phyloP scores from a whole-genome alignment of 176 grass and related monocot genomes.

The Oryza glumipatula region DNA sequence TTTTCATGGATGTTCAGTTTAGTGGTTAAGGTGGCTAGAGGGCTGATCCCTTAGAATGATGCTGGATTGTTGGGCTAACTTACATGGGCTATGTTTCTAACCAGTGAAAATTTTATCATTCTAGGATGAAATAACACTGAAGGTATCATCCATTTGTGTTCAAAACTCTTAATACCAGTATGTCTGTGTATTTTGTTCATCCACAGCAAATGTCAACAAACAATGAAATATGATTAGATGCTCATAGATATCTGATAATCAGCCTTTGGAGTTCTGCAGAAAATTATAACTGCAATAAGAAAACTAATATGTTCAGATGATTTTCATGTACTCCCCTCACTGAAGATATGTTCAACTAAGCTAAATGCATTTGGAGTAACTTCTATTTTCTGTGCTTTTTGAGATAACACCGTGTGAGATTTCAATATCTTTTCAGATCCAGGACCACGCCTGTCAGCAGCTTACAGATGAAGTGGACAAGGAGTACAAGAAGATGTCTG shows the following conservation, averaged over 20 bases:
- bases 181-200: neutral
- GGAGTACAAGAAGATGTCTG: conserved; percentile 54
- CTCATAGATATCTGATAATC: neutral
- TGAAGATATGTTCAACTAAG: neutral
- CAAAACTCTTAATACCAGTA: neutral
- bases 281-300: neutral
- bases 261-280: neutral
- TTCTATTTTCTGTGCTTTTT: neutral
- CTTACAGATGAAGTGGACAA: conserved; percentile 55
- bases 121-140: conserved; percentile 2
- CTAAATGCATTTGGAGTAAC: neutral
- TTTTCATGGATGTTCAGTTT: neutral
- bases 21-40: too few relatives aligned
- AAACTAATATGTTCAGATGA: neutral
- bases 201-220: neutral
- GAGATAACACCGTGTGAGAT: conserved; percentile 18
- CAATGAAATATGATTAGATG: neutral
- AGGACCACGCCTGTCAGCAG: conserved; percentile 46
- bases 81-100: neutral
- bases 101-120: neutral
- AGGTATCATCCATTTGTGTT: neutral
- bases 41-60: neutral
- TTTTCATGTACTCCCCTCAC: conserved; percentile 15
- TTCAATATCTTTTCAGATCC: conserved; percentile 35
- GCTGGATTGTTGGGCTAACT: neutral